These are phyloP conservation scores for Yamadazyma triangularis DNA, from an alignment of 1,139 yeast genomes.

Conservation along the genomic window DNA sequence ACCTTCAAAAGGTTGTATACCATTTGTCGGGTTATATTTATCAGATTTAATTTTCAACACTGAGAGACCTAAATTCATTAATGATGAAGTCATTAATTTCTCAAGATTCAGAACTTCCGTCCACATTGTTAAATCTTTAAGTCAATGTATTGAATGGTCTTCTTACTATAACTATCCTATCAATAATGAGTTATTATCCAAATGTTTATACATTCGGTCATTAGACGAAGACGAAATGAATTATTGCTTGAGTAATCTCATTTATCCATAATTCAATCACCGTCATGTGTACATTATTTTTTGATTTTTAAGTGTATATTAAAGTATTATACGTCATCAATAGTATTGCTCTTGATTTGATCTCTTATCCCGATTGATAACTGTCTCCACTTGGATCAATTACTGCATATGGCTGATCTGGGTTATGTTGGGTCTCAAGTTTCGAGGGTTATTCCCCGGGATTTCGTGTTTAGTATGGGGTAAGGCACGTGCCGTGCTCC, in stretches of 20 bases:
- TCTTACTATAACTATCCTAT: slow-evolving; percentile 49
- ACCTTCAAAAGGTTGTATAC: slow-evolving; percentile 79
- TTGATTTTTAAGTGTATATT: no score
- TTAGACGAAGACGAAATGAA: slow-evolving; percentile 77
- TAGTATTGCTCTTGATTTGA: no score
- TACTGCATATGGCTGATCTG: no score
- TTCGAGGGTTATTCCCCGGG: no score
- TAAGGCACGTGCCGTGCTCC: no score
- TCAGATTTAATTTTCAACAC: slow-evolving; percentile 81
- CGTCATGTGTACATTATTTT: not conserved
- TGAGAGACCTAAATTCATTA: slow-evolving; percentile 53
- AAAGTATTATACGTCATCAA: no score
- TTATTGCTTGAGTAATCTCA: slow-evolving; percentile 14
- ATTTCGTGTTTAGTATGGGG: no score
- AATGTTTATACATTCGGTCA: slow-evolving; percentile 77
- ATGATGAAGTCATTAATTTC: slow-evolving; percentile 59
- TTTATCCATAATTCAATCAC: slow-evolving; percentile 2
- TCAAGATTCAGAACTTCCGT: slow-evolving; percentile 76
- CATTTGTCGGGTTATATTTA: slow-evolving; percentile 81
- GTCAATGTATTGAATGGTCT: slow-evolving; percentile 86
- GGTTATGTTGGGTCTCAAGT: no score
- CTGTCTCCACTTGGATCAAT: no score
- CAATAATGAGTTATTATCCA: slow-evolving; percentile 65
- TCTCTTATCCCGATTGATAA: no score
- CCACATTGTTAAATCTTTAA: slow-evolving; percentile 69